A percentile compares a stretch with the other conserved stretches of the same genome.
Conservation (phyloP, 2,329 filamentous ascomycete species). For the Trichoderma breve region DNA sequence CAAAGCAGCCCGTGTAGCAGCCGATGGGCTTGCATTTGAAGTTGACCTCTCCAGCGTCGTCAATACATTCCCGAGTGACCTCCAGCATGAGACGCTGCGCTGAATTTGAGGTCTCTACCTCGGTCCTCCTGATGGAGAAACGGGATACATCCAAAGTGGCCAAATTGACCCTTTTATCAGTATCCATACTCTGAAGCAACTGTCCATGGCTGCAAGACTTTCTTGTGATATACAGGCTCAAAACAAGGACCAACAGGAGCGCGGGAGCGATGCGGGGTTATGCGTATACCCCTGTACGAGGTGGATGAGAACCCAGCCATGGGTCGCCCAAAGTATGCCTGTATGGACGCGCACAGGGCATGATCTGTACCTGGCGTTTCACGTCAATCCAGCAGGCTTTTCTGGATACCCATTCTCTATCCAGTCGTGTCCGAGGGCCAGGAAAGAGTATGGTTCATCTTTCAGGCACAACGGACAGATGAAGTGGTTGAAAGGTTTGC, state of each 20-base stretch:
- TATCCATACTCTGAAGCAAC: not conserved
- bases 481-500: not conserved
- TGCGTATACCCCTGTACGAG: not conserved
- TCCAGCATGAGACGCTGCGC: not conserved
- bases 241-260: not conserved
- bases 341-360: not conserved
- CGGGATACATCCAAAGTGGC: not conserved
- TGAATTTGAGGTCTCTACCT: not conserved
- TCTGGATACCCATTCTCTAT: not conserved
- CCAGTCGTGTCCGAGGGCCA: not conserved
- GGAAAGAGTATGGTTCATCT: not conserved
- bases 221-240: not conserved
- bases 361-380: not conserved
- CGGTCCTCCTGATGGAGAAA: not conserved
- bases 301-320: not conserved
- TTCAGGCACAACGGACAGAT: not conserved
- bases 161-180: not conserved
- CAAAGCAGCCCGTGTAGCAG: not conserved
- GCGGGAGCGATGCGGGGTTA: not conserved
- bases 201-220: not conserved
- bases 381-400: not conserved
- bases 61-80: not conserved
- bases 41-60: not conserved
- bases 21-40: not conserved
- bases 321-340: not conserved